Evolutionary conservation across 805 yeast species (phyloP).

Genomic region (Ogataea paraovalis): DNA sequence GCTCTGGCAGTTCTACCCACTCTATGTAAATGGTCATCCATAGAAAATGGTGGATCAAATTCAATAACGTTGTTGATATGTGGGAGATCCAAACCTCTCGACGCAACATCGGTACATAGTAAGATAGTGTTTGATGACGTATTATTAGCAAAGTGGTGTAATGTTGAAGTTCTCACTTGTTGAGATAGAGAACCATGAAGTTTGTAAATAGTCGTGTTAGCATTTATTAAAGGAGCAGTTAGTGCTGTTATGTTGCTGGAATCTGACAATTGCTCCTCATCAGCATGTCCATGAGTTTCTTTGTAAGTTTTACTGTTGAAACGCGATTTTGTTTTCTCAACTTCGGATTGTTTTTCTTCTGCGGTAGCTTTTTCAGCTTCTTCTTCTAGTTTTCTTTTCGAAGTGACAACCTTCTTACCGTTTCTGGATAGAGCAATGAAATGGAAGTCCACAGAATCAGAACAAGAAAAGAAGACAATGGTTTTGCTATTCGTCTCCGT

Average conservation of each 20-base stretch:
- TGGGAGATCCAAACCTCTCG: slow-evolving; percentile 94
- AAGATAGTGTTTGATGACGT: slow-evolving; percentile 46
- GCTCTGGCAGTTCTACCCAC: slow-evolving; percentile 98
- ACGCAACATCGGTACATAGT: slow-evolving; percentile 96
- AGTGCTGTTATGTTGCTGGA: slow-evolving; percentile 37
- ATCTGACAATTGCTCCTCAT: slow-evolving; percentile 15
- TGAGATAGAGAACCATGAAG: slow-evolving; percentile 92
- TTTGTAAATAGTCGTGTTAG: slow-evolving; percentile 49
- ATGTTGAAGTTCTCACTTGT: slow-evolving; percentile 73
- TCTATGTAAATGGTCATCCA: slow-evolving; percentile 94
- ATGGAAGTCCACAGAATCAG: slow-evolving; percentile 96
- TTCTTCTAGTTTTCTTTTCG: slow-evolving; percentile 24
- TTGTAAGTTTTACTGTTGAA: slow-evolving; percentile 3
- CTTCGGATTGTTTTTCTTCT: slow-evolving; percentile 5
- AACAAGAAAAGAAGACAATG: slow-evolving; percentile 86
- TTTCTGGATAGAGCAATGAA: slow-evolving; percentile 65
- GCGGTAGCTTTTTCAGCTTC: slow-evolving; percentile 7
- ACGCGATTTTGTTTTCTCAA: slow-evolving; percentile 3
- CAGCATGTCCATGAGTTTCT: slow-evolving; percentile 10
- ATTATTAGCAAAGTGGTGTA: slow-evolving; percentile 53
- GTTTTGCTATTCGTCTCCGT: slow-evolving; percentile 41
- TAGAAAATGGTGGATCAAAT: slow-evolving; percentile 90
- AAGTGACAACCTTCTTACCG: slow-evolving; percentile 35
- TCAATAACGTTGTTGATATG: slow-evolving; percentile 82
- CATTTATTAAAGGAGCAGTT: slow-evolving; percentile 51